These are phyloP conservation scores for Amanita rubescens DNA, from an alignment of 768 basidiomycete species.

Conservation along the genomic window DNA sequence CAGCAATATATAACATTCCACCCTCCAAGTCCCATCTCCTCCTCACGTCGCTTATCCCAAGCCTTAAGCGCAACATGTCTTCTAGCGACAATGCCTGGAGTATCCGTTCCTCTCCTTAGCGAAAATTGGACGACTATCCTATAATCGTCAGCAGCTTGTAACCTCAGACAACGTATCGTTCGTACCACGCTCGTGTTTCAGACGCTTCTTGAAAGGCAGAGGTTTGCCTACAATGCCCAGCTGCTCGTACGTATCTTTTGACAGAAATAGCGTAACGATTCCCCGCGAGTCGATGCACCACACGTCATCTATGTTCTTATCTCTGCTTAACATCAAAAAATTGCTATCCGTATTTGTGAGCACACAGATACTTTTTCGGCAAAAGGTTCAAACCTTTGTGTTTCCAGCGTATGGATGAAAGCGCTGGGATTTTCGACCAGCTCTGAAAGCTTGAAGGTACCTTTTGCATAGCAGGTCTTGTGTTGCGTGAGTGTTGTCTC, in stretches of 20 bases:
- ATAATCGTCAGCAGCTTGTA: not conserved
- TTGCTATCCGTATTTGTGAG: constrained; percentile 18
- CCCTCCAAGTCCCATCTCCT: constrained; percentile 17
- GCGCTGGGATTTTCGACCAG: constrained; percentile 23
- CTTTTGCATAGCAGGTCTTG: constrained; percentile 1
- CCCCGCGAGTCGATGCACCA: constrained; percentile 70
- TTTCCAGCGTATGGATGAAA: constrained; percentile 18
- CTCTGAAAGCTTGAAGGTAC: constrained; percentile 4
- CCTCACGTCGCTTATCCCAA: constrained; percentile 43
- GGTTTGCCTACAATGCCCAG: constrained; percentile 53
- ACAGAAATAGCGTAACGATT: constrained; percentile 47
- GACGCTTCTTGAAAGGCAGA: constrained; percentile 47
- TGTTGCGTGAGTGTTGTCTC: constrained; percentile 27
- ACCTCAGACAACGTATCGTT: constrained; percentile 3
- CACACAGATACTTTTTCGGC: not conserved
- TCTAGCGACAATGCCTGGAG: constrained; percentile 28
- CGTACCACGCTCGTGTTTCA: constrained; percentile 42
- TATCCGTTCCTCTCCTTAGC: constrained; percentile 32
- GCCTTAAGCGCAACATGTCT: constrained; percentile 31
- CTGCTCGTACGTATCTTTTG: constrained; percentile 50
- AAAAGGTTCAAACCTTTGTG: constrained; percentile 20
- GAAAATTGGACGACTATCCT: constrained; percentile 41
- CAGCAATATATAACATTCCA: constrained; percentile 43
- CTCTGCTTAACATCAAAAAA: constrained; percentile 29
- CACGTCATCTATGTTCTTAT: constrained; percentile 37